These are phyloP conservation scores for Quercus gilva DNA, from an alignment of 306 rosid genomes.

Conservation along the genomic window DNA sequence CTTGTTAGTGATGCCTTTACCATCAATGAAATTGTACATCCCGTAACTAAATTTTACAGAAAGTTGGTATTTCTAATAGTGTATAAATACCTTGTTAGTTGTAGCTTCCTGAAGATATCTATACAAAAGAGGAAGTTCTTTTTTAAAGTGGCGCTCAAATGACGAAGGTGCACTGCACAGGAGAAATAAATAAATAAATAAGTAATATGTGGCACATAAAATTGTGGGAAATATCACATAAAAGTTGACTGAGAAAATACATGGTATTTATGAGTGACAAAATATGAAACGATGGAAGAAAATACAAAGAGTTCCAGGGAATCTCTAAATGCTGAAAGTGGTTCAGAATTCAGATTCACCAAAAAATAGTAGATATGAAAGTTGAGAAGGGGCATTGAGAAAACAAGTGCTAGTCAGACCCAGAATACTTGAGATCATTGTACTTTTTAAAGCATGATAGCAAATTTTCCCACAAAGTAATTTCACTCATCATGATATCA, in stretches of 20 bases:
- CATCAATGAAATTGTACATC: not conserved
- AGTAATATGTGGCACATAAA: not conserved
- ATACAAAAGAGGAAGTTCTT: conserved; percentile 58
- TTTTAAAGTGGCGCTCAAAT: conserved; percentile 66
- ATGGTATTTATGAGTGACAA: not conserved
- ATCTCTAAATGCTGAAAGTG: too few relatives aligned
- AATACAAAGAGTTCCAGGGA: too few relatives aligned
- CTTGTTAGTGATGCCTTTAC: not conserved
- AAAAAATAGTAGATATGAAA: too few relatives aligned
- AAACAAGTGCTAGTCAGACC: too few relatives aligned
- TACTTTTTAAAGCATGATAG: too few relatives aligned
- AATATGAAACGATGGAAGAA: too few relatives aligned
- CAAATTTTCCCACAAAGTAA: too few relatives aligned
- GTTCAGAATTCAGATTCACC: too few relatives aligned
- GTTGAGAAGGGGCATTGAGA: too few relatives aligned
- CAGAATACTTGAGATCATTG: too few relatives aligned
- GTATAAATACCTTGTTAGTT: conserved; percentile 51
- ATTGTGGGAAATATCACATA: not conserved
- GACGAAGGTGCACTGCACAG: conserved; percentile 68
- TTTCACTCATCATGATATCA: too few relatives aligned
- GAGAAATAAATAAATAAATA: conserved; percentile 17
- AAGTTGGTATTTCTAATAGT: not conserved
- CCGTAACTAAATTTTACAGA: too few relatives aligned
- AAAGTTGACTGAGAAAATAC: not conserved
- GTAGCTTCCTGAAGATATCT: conserved; percentile 60